phyloP scores from a whole-genome alignment of 2,329 filamentous ascomycete species.

The Raffaelea albimanens region DNA sequence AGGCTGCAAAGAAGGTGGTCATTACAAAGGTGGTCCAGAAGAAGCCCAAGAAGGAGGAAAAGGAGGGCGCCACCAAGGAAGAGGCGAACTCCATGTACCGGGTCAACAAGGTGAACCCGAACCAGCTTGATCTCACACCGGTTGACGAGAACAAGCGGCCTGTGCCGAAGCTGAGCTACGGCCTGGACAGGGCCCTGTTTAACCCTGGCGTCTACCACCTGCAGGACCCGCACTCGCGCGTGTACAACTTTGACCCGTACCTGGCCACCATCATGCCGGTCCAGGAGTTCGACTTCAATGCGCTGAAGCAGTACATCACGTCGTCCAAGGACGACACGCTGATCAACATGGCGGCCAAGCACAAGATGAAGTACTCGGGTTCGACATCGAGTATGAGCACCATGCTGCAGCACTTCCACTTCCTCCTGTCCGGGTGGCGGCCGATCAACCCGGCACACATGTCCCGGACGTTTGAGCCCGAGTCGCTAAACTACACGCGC shows the following conservation, averaged over 20 bases:
- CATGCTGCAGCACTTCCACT: slow-evolving; percentile 85
- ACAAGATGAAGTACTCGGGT: slow-evolving; percentile 74
- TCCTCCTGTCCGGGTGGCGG: slow-evolving; percentile 76
- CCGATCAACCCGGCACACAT: slow-evolving; percentile 56
- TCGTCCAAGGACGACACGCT: slow-evolving; percentile 76
- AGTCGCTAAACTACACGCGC: slow-evolving; percentile 58
- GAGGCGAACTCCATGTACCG: background rate
- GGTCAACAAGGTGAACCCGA: slow-evolving; percentile 18
- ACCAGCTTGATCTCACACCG: slow-evolving; percentile 19
- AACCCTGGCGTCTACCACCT: slow-evolving; percentile 88
- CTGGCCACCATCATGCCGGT: slow-evolving; percentile 89
- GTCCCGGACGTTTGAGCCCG: slow-evolving; percentile 56
- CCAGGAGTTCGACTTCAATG: slow-evolving; percentile 82
- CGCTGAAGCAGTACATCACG: slow-evolving; percentile 78
- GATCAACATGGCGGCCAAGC: slow-evolving; percentile 53
- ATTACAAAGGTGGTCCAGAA: background rate
- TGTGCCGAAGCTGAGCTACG: slow-evolving; percentile 59
- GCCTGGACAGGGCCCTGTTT: slow-evolving; percentile 84
- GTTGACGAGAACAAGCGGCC: slow-evolving; percentile 23
- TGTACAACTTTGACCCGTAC: slow-evolving; percentile 97
- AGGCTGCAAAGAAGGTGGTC: background rate
- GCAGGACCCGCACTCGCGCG: slow-evolving; percentile 75
- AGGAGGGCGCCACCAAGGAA: background rate
- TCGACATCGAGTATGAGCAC: slow-evolving; percentile 96
- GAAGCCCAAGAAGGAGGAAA: background rate